Evolutionary conservation across 2,329 filamentous ascomycete genomes (phyloP).

Genomic region (Xylariaceae sp.): DNA sequence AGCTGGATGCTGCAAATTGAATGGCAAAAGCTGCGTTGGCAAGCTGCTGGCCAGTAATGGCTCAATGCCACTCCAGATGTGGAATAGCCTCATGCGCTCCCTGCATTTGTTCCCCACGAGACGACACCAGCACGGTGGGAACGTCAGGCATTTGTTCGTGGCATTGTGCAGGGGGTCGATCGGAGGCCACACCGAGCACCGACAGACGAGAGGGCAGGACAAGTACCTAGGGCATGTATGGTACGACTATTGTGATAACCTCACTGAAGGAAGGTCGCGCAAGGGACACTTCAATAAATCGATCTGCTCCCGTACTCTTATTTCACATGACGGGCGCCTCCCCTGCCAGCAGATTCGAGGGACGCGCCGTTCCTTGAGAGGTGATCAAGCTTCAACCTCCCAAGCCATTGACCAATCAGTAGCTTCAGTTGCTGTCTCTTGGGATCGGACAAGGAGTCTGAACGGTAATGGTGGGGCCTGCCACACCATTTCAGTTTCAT

Average conservation of each 20-base stretch:
- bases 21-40: constrained; percentile 15
- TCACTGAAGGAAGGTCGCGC: no score
- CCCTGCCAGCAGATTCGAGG: not conserved
- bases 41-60: constrained; percentile 12
- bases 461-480: constrained; percentile 10
- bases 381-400: not conserved
- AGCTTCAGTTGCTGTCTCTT: constrained; percentile 4
- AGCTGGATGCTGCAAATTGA: not conserved
- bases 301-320: no score
- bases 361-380: constrained; percentile 3
- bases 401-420: constrained; percentile 18
- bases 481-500: not conserved
- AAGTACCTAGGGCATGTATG: not conserved
- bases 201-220: no score
- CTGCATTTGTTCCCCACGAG: constrained; percentile 5
- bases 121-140: constrained; percentile 7
- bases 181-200: not conserved
- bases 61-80: constrained; percentile 2
- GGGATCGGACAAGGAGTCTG: not conserved
- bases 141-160: not conserved
- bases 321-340: no score
- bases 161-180: not conserved
- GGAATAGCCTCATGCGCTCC: constrained; percentile 8
- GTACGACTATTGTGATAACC: no score
- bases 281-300: no score